Conservation (phyloP, 2,329 filamentous ascomycete genomes). For the Macrophomina tecta region DNA sequence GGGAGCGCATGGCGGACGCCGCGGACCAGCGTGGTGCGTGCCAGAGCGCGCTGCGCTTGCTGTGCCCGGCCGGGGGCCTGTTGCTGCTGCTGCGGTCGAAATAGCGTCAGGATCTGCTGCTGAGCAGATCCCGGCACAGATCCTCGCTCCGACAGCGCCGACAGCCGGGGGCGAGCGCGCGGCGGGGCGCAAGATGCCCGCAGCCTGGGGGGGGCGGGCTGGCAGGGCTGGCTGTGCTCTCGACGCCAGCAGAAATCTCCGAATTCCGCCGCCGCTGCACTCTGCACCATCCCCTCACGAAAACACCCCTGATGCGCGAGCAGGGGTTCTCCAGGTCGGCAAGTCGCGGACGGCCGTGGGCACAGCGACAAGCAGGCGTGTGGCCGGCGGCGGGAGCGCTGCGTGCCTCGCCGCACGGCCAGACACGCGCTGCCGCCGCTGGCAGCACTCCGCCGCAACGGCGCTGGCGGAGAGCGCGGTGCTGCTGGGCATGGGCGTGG, state of each 20-base stretch:
- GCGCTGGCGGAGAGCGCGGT: no score
- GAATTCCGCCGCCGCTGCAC: neutral
- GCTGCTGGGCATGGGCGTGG: no score
- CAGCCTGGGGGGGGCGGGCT: no score
- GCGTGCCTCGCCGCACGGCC: no score
- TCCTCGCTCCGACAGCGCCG: constrained; percentile 6
- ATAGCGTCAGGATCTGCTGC: constrained; percentile 4
- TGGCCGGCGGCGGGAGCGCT: no score
- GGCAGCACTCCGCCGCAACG: no score
- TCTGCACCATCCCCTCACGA: neutral
- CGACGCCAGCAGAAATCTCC: neutral
- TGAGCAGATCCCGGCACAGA: constrained; percentile 6
- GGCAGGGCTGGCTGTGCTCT: neutral
- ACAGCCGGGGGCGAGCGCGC: neutral
- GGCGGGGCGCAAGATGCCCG: no score
- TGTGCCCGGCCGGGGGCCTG: no score
- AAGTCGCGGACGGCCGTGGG: neutral
- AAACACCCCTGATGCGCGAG: constrained; percentile 5
- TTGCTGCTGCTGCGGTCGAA: neutral
- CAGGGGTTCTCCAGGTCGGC: neutral
- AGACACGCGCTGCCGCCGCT: no score
- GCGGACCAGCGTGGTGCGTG: neutral
- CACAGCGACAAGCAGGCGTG: no score
- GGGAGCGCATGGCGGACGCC: neutral
- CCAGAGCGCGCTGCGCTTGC: neutral